Conservation (phyloP, 352 stramenopile genomes). For the Pythium dissimile region DNA sequence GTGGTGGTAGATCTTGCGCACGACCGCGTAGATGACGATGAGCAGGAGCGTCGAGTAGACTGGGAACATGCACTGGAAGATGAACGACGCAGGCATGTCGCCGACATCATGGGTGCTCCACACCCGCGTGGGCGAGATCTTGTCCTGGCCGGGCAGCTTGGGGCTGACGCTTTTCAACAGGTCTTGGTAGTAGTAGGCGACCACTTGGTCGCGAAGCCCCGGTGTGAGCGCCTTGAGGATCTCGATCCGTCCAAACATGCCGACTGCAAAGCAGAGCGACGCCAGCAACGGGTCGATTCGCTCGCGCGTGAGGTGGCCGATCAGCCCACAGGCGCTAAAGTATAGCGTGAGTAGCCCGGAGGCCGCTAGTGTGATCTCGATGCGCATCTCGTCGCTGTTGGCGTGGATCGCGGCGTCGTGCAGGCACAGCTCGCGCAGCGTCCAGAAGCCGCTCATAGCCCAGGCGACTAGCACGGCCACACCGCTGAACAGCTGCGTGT, state of each 20-base stretch:
- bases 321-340: slow-evolving; percentile 23
- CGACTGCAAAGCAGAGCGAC: slow-evolving; percentile 20
- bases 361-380: background rate
- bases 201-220: slow-evolving; percentile 7
- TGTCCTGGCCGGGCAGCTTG: slow-evolving; percentile 9
- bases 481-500: slow-evolving; percentile 28
- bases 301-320: slow-evolving; percentile 33
- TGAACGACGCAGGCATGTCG: background rate
- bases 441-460: slow-evolving; percentile 41
- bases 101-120: slow-evolving; percentile 17
- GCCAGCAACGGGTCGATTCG: slow-evolving; percentile 28
- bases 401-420: slow-evolving; percentile 8
- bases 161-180: slow-evolving; percentile 12
- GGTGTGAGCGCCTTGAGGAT: slow-evolving; percentile 3
- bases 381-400: background rate
- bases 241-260: slow-evolving; percentile 17
- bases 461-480: slow-evolving; percentile 34
- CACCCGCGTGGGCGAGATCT: slow-evolving; percentile 27
- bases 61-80: slow-evolving; percentile 10
- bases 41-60: slow-evolving; percentile 8
- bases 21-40: slow-evolving; percentile 24
- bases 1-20: slow-evolving; percentile 21
- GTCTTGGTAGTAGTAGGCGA: slow-evolving; percentile 12
- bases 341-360: slow-evolving; percentile 36
- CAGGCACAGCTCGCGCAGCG: slow-evolving; percentile 31